A percentile compares a stretch with the other conserved stretches of the same genome.
Evolutionary conservation across 225 moss, liverwort and hornwort genomes (phyloP).

Genomic region (Asterella californica): DNA sequence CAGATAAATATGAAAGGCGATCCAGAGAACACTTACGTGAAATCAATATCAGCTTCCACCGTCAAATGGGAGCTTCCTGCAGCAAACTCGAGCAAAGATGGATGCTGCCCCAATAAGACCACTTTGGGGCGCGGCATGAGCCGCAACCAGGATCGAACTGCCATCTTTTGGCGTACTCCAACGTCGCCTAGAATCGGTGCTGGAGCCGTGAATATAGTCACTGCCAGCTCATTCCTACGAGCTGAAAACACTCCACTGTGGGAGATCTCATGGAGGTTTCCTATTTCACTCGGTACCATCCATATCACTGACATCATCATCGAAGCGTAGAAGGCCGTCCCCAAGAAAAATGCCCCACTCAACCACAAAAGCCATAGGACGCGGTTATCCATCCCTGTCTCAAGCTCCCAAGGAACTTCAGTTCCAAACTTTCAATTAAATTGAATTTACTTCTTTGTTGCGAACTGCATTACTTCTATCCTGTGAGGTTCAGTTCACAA

Average conservation of each 20-base stretch:
- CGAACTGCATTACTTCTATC: no score
- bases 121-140: slow-evolving; percentile 57
- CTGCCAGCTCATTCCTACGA: slow-evolving; percentile 1
- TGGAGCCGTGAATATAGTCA: slow-evolving; percentile 79
- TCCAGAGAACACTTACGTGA: slow-evolving; percentile 51
- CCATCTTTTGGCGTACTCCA: slow-evolving; percentile 58
- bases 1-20: neutral
- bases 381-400: slow-evolving; percentile 22
- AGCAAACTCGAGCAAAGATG: slow-evolving; percentile 59
- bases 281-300: neutral
- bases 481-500: neutral
- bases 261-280: neutral
- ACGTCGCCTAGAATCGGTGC: slow-evolving; percentile 68
- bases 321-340: slow-evolving; percentile 31
- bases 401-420: neutral
- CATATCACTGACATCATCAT: slow-evolving; percentile 18
- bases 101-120: slow-evolving; percentile 71
- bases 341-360: slow-evolving; percentile 29
- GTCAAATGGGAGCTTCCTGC: slow-evolving; percentile 47
- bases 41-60: slow-evolving; percentile 68
- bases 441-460: neutral
- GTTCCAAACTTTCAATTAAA: neutral
- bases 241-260: neutral
- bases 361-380: slow-evolving; percentile 38
- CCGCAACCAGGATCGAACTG: slow-evolving; percentile 80